Conservation (phyloP, 2,329 filamentous ascomycete genomes). For the Atkinsonella texensis region DNA sequence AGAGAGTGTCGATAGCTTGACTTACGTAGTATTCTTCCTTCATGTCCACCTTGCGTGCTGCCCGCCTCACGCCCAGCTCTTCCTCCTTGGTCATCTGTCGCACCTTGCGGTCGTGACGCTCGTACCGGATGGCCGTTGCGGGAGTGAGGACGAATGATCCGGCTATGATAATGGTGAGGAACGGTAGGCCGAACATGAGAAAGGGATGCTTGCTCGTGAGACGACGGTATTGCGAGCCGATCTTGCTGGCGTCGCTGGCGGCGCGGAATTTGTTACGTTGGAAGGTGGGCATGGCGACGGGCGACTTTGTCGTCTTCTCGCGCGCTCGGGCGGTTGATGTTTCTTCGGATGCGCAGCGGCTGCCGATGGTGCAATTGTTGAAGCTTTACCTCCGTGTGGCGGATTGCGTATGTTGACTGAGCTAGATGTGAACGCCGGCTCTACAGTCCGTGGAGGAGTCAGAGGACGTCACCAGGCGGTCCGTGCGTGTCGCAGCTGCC, state of each 20-base stretch:
- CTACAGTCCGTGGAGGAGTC: too few species aligned
- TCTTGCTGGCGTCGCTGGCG: slow-evolving; percentile 50
- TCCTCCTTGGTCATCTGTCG: slow-evolving; percentile 77
- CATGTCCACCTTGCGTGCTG: slow-evolving; percentile 60
- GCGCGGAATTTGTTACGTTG: slow-evolving; percentile 59
- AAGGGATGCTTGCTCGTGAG: slow-evolving; percentile 73
- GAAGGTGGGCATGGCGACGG: slow-evolving; percentile 37
- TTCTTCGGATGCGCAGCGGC: background rate
- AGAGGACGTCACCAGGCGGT: background rate
- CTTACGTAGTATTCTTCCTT: slow-evolving; percentile 79
- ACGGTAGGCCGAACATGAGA: slow-evolving; percentile 84
- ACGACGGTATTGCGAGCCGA: slow-evolving; percentile 67
- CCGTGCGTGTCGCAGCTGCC: background rate
- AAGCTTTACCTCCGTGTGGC: too few species aligned
- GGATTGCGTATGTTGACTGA: too few species aligned
- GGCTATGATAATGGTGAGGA: slow-evolving; percentile 77
- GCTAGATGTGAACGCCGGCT: too few species aligned
- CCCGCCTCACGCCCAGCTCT: slow-evolving; percentile 67
- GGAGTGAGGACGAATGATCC: slow-evolving; percentile 92
- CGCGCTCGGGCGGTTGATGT: background rate
- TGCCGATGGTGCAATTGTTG: too few species aligned
- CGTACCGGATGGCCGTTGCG: slow-evolving; percentile 86
- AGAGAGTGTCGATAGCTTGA: slow-evolving; percentile 12
- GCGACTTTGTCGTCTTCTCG: background rate
- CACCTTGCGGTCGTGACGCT: slow-evolving; percentile 83